Evolutionary conservation across 2,329 filamentous ascomycete genomes (phyloP), one percentile per base, ranked within the genome.

Genomic region (Colletotrichum karsti): DNA sequence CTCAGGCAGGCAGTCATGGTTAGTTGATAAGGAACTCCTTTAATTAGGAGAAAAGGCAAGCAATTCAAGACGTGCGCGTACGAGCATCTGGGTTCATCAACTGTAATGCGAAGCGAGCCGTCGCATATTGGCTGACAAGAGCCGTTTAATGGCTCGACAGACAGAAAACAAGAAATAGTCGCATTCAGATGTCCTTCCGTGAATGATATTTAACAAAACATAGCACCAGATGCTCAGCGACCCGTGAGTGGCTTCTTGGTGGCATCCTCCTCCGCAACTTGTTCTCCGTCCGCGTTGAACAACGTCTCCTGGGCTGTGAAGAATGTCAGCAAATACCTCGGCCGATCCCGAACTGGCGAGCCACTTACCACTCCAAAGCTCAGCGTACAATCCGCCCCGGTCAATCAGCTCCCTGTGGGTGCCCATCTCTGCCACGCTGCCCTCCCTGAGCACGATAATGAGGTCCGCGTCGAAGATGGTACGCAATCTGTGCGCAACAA

Each of bases 381-480:
- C 92, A 7, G 93, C 90, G 78, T 98, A 98, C 22, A 98, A 84
- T 0, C 94, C 93, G 10, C 88, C 91, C 15, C 81, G 84, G 72
- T 96, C 92, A 69, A 98, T 89, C 66, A 99, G 81, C 77, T 96
- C 88, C 67, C 92, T 87, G 79, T 99, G 96, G 15, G 93, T 97
- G 13, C 96, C 96, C 78, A 88, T 90, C 82, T 98, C 96, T 3
- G 91, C 93, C n/a, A 98, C 94, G 13, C 84, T 84, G 0, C 96
- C 96, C 68, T 93, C 91, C 76, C 91, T 92, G 63, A 98, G 82
- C 39, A 98, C 96, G 74, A 98, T 95, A 73, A 98, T 98, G 73
- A 95, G 83, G 79, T 98, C 93, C 41, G 93, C 93, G 75, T 98
- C 96, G 75, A 93, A 97, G 72, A 99, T 98, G 0, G 96, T 98